phyloP scores from a whole-genome alignment of 1,284 basidiomycete species.

The Cutaneotrichosporon sp. region DNA sequence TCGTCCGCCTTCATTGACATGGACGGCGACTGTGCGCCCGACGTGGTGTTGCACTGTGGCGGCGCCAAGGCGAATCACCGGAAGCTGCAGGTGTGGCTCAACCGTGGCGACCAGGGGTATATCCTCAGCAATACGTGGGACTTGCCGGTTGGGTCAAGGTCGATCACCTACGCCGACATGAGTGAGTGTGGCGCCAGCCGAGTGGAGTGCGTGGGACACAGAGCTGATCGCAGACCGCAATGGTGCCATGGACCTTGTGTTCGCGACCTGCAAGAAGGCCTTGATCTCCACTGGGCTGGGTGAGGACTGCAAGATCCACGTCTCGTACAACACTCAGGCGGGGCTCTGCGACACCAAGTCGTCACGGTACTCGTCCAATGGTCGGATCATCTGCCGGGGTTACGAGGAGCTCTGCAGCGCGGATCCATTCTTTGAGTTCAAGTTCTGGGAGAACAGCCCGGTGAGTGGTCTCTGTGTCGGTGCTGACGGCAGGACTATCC shows the following conservation, averaged over 20 bases:
- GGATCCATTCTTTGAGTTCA: constrained; percentile 78
- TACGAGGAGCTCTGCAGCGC: constrained; percentile 78
- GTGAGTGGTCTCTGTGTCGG: constrained; percentile 55
- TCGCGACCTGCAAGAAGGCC: constrained; percentile 75
- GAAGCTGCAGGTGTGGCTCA: constrained; percentile 14
- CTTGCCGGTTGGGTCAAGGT: constrained; percentile 75
- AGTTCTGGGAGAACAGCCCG: constrained; percentile 63
- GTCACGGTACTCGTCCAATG: constrained; percentile 25
- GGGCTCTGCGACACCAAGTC: constrained; percentile 64
- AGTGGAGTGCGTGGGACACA: not conserved
- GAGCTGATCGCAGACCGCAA: constrained; percentile 72
- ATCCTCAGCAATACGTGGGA: constrained; percentile 65
- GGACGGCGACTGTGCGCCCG: constrained; percentile 84
- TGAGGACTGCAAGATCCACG: constrained; percentile 76
- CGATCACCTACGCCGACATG: constrained; percentile 88
- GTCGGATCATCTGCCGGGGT: constrained; percentile 63
- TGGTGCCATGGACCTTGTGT: constrained; percentile 93
- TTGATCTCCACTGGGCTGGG: constrained; percentile 70
- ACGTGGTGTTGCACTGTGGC: constrained; percentile 87
- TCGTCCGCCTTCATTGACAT: constrained; percentile 95
- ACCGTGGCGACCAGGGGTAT: constrained; percentile 71
- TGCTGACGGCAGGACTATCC: constrained; percentile 61
- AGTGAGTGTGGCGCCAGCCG: constrained; percentile 61
- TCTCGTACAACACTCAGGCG: constrained; percentile 91
- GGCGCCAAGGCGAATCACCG: constrained; percentile 14